Evolutionary conservation across 495 filamentous ascomycete genomes (phyloP), one percentile per base, ranked within the genome.

Genomic region (Chaetomium cochliodes): DNA sequence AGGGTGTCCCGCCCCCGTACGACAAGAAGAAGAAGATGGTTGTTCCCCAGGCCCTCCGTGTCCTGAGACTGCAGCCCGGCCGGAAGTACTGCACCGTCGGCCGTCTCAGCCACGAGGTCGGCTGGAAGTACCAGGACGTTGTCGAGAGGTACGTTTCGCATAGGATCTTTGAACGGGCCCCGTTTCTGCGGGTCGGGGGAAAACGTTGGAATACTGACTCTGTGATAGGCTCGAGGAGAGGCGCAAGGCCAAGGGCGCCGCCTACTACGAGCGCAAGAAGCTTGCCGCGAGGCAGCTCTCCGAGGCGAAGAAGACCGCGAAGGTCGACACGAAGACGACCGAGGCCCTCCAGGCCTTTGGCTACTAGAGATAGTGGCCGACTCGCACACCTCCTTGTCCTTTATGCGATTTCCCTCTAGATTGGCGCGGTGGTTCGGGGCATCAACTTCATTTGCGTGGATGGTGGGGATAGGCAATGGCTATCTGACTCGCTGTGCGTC

Each of bases 221-320:
- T 64, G 55, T 60, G 65, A 75, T 75, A 98, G 94, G 81, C 88
- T 98, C 73, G 94, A 98, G 88, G 94, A 98, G 87, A 87, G 93
- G 81, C 88, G 94, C 82, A 98, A 98, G 86, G 92, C 93, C 79
- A 98, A 98, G 88, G 91, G 92, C 75, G 87, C 90, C 73, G 94
- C 94, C 77, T 98, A 97, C 89, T 98, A 98, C 86, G 91, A 92
- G 84, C 91, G 92, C 86, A 98, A 97, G 94, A 96, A 96, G 92
- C 85, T 88, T 62, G 89, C 89, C 72, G 86, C 88, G 78, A 92
- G 88, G 85, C 90, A 92, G 83, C 83, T 96, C 63, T 83, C 87
- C 70, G 90, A 97, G 78, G 93, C 94, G 73, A 86, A 94, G 85
- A 92, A 93, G 89, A 88, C 81, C 77, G 92, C 92, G 65, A 92